Percentiles rank a stretch among this genome's conserved stretches.
Conservation (phyloP, 352 stramenopile species). For the Phytophthora citricola region DNA sequence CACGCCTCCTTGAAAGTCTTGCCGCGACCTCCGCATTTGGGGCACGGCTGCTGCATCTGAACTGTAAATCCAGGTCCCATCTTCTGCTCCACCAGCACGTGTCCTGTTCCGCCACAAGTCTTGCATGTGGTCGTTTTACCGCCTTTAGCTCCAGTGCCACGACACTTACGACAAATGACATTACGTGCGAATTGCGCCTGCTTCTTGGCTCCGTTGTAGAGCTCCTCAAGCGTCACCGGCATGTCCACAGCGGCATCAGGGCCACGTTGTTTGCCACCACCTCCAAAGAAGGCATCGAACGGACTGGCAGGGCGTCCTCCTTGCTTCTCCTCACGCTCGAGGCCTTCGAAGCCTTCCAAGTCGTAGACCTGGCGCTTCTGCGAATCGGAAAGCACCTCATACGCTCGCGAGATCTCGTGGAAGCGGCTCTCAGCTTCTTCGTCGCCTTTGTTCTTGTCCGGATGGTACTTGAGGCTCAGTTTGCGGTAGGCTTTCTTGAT, state of each 20-base stretch:
- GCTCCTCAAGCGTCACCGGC: slow-evolving; percentile 81
- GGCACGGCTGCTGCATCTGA: slow-evolving; percentile 91
- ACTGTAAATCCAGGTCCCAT: slow-evolving; percentile 88
- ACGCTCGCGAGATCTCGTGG: slow-evolving; percentile 90
- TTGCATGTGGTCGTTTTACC: slow-evolving; percentile 82
- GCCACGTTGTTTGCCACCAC: slow-evolving; percentile 71
- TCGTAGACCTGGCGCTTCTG: slow-evolving; percentile 94
- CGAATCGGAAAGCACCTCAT: slow-evolving; percentile 91
- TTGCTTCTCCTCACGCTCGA: slow-evolving; percentile 77
- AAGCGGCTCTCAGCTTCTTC: slow-evolving; percentile 88
- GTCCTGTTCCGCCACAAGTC: slow-evolving; percentile 71
- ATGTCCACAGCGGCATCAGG: slow-evolving; percentile 81
- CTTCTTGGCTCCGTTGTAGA: slow-evolving; percentile 87
- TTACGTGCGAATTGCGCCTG: slow-evolving; percentile 72
- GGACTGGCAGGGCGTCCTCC: slow-evolving; percentile 57
- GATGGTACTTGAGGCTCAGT: slow-evolving; percentile 96
- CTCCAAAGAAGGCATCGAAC: slow-evolving; percentile 86
- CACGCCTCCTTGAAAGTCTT: slow-evolving; percentile 96
- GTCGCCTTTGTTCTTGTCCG: slow-evolving; percentile 90
- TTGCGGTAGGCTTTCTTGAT: slow-evolving; percentile 97
- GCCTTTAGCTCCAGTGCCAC: slow-evolving; percentile 82
- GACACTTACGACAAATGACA: slow-evolving; percentile 88
- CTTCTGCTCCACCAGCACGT: slow-evolving; percentile 84
- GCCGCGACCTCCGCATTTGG: slow-evolving; percentile 89
- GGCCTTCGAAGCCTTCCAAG: slow-evolving; percentile 90